phyloP scores from a whole-genome alignment of 352 stramenopile genomes.

The Pythium utonaiense region DNA sequence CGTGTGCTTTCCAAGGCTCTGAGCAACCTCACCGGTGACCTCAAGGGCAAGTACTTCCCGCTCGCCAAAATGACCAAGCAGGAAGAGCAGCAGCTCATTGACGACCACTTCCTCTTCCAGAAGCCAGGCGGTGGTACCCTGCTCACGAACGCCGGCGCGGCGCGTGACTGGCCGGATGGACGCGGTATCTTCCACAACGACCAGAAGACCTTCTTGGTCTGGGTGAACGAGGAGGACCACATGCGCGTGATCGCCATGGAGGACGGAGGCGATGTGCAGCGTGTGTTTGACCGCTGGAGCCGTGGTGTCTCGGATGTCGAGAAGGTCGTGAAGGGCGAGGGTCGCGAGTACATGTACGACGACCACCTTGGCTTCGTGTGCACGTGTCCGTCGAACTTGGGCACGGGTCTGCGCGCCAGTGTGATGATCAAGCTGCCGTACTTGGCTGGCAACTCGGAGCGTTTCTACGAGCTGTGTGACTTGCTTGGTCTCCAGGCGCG shows the following conservation, averaged over 20 bases:
- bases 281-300: constrained; percentile 75
- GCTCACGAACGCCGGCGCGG: constrained; percentile 58
- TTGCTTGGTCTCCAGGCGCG: constrained; percentile 76
- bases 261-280: constrained; percentile 64
- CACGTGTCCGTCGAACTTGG: constrained; percentile 87
- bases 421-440: constrained; percentile 90
- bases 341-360: constrained; percentile 71
- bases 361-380: constrained; percentile 84
- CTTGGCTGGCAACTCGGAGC: constrained; percentile 71
- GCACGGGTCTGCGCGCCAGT: constrained; percentile 82
- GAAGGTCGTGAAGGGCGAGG: constrained; percentile 58
- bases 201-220: constrained; percentile 79
- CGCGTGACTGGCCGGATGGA: constrained; percentile 65
- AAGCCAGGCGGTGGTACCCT: constrained; percentile 73
- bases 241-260: constrained; percentile 85
- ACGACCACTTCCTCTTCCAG: constrained; percentile 84
- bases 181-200: constrained; percentile 78
- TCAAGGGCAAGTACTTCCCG: constrained; percentile 77
- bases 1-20: constrained; percentile 75
- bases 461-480: constrained; percentile 78
- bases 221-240: constrained; percentile 84
- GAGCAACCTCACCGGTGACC: constrained; percentile 59
- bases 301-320: constrained; percentile 75
- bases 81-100: constrained; percentile 71
- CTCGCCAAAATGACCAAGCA: constrained; percentile 64